Conservation (phyloP, 2,329 filamentous ascomycete species). For the Arthrobotrys sphaeroides region DNA sequence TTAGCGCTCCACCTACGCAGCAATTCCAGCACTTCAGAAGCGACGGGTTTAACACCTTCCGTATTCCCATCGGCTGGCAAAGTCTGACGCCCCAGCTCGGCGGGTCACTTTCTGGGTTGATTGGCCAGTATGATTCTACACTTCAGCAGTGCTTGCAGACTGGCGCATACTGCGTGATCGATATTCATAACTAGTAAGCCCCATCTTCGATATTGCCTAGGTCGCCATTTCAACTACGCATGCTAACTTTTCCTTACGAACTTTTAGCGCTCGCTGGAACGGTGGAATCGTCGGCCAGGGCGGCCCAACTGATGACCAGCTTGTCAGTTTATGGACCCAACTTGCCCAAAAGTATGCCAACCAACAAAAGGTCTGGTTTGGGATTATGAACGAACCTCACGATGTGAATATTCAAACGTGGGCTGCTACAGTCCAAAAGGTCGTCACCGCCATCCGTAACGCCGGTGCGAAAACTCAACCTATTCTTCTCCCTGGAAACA, state of each 20-base stretch:
- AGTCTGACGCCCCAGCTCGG: slow-evolving; percentile 60
- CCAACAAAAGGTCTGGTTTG: slow-evolving; percentile 69
- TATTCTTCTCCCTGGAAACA: slow-evolving; percentile 72
- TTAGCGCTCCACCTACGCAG: slow-evolving; percentile 21
- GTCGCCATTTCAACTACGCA: too few relatives aligned
- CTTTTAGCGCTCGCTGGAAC: slow-evolving; percentile 68
- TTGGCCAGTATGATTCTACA: slow-evolving; percentile 67
- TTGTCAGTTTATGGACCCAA: slow-evolving; percentile 69
- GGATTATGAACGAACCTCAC: slow-evolving; percentile 77
- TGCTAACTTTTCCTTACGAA: too few relatives aligned
- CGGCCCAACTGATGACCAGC: slow-evolving; percentile 69
- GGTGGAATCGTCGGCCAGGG: slow-evolving; percentile 73
- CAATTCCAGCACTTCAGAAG: slow-evolving; percentile 38
- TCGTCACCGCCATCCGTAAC: slow-evolving; percentile 72
- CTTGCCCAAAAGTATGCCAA: slow-evolving; percentile 69
- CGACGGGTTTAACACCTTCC: slow-evolving; percentile 38
- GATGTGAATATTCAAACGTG: slow-evolving; percentile 65
- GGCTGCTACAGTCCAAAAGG: slow-evolving; percentile 70
- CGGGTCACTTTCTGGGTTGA: slow-evolving; percentile 64
- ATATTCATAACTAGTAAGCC: slow-evolving; percentile 60
- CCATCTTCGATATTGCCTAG: too few relatives aligned
- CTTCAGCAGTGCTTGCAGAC: slow-evolving; percentile 70
- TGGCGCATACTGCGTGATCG: slow-evolving; percentile 70
- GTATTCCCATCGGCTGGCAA: slow-evolving; percentile 36
- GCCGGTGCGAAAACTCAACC: slow-evolving; percentile 71